phyloP scores from a whole-genome alignment of 2,329 filamentous ascomycete species.

The Pezicula rhizophila region DNA sequence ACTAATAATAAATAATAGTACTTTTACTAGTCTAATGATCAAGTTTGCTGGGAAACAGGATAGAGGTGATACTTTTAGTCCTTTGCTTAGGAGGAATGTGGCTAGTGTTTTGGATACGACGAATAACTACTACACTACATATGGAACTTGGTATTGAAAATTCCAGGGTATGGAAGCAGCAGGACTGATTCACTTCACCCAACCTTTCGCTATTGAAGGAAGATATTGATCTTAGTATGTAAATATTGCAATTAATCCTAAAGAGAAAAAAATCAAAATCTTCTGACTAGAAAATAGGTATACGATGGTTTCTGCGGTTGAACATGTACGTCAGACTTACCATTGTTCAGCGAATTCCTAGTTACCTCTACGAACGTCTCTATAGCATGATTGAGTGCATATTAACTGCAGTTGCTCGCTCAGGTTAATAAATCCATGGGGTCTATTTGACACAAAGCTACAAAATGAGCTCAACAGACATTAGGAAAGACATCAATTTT shows the following conservation, averaged over 20 bases:
- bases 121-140: slow-evolving; percentile 6
- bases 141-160: slow-evolving; percentile 14
- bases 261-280: too few species aligned
- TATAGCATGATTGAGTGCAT: too few species aligned
- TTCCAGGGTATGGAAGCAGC: slow-evolving; percentile 22
- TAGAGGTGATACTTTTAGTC: slow-evolving; percentile 5
- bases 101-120: slow-evolving; percentile 5
- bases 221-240: slow-evolving; percentile 34
- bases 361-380: too few species aligned
- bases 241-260: too few species aligned
- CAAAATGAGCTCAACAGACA: too few species aligned
- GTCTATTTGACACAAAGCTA: too few species aligned
- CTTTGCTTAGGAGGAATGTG: slow-evolving; percentile 4
- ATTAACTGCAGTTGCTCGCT: too few species aligned
- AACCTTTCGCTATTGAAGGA: slow-evolving; percentile 32
- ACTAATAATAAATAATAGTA: too few species aligned
- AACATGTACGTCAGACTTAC: too few species aligned
- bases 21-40: slow-evolving; percentile 3
- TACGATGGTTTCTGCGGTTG: slow-evolving; percentile 52
- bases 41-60: slow-evolving; percentile 8
- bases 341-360: slow-evolving; percentile 48
- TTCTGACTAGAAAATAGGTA: slow-evolving; percentile 18
- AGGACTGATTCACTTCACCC: slow-evolving; percentile 13
- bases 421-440: too few species aligned
- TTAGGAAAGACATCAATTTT: too few species aligned